Evolutionary conservation across 345 rosid species (phyloP).

Genomic region (Conringia planisiliqua): DNA sequence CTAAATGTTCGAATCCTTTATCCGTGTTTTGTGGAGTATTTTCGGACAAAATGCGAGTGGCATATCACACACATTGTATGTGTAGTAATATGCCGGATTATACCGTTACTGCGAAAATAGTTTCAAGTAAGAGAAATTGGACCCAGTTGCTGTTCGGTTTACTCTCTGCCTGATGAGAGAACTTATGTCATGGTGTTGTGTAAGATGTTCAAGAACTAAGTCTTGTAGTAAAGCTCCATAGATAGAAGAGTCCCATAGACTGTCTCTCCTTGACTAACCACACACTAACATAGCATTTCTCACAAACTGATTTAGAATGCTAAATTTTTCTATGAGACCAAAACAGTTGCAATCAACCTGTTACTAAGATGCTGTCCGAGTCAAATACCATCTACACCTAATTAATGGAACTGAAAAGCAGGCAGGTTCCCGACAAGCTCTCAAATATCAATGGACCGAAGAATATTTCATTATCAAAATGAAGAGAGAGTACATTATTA

Average conservation of each 20-base stretch:
- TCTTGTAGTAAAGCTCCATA: background rate
- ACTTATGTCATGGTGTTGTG: no score
- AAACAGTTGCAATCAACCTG: background rate
- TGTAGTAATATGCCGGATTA: no score
- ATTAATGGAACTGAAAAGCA: background rate
- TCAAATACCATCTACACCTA: background rate
- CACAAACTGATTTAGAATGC: no score
- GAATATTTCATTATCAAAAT: background rate
- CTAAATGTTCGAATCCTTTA: no score
- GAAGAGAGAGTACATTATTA: constrained; percentile 26
- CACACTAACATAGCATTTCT: no score
- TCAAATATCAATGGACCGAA: constrained; percentile 1
- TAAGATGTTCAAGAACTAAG: background rate
- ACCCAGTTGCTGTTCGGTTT: background rate
- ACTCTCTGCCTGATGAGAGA: background rate
- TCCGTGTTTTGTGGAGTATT: background rate
- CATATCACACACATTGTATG: no score
- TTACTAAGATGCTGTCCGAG: background rate
- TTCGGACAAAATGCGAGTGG: background rate
- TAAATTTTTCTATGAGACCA: no score
- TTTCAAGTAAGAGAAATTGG: background rate
- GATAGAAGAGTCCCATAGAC: background rate
- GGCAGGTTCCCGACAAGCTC: background rate
- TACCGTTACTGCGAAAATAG: background rate
- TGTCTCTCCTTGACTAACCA: background rate